A percentile compares a stretch with the other conserved stretches of the same genome.
These are phyloP conservation scores for Takakia lepidozioides DNA, from an alignment of 225 moss, liverwort and hornwort genomes.

Conservation along the genomic window DNA sequence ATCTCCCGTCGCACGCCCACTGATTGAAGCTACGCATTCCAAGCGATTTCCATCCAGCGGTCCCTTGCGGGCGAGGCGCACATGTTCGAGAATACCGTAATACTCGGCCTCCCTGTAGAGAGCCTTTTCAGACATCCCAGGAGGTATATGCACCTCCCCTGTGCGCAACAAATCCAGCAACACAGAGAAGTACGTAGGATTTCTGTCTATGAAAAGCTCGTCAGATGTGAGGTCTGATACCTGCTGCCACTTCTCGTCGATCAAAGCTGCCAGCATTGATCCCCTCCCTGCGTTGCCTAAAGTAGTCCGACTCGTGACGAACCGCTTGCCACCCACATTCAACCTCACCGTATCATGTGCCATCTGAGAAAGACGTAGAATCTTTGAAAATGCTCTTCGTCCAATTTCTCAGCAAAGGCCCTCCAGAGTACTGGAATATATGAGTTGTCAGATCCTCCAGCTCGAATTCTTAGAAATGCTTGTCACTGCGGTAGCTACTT, in stretches of 20 bases:
- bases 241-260: constrained; percentile 54
- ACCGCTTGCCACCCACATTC: constrained; percentile 57
- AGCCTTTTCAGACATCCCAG: constrained; percentile 51
- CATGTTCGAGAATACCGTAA: constrained; percentile 52
- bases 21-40: constrained; percentile 46
- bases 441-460: too few species aligned
- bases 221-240: constrained; percentile 24
- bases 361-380: too few species aligned
- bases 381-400: too few species aligned
- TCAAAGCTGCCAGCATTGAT: constrained; percentile 57
- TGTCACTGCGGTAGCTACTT: too few species aligned
- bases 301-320: constrained; percentile 56
- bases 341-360: constrained; percentile 49
- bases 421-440: too few species aligned
- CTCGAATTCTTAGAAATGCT: too few species aligned
- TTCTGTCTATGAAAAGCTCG: constrained; percentile 58
- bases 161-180: constrained; percentile 63
- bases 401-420: too few species aligned
- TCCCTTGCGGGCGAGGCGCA: constrained; percentile 48
- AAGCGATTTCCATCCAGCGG: constrained; percentile 54
- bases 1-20: constrained; percentile 57
- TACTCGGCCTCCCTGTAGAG: constrained; percentile 58
- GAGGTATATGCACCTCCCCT: constrained; percentile 45
- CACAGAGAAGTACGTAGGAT: constrained; percentile 50
- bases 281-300: constrained; percentile 59